These are phyloP conservation scores for Ambrosia artemisiifolia DNA, from an alignment of 129 eudicot genomes.

Conservation along the genomic window DNA sequence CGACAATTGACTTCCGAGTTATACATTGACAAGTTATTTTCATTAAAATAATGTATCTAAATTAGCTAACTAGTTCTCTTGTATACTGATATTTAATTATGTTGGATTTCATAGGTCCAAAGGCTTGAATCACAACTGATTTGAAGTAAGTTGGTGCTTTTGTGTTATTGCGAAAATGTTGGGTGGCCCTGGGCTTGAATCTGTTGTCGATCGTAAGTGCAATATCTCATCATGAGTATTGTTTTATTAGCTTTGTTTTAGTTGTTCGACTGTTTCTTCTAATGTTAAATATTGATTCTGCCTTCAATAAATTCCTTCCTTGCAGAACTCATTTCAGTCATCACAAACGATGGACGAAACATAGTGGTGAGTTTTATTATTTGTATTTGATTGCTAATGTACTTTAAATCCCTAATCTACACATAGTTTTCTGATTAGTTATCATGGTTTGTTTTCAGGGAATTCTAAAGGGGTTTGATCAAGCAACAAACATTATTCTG, in stretches of 20 bases:
- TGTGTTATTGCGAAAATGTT: conserved; percentile 30
- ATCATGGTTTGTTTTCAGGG: conserved; percentile 42
- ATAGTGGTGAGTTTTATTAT: conserved; percentile 56
- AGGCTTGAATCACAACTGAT: background rate
- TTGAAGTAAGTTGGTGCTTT: conserved; percentile 12
- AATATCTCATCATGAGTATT: background rate
- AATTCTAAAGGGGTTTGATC: conserved; percentile 76
- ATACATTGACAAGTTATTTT: background rate
- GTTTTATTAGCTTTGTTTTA: background rate
- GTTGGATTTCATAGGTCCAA: background rate
- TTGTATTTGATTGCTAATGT: background rate
- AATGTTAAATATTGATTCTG: background rate
- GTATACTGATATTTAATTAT: background rate
- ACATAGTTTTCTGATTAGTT: background rate
- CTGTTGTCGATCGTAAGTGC: conserved; percentile 54
- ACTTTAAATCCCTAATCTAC: background rate
- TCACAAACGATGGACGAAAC: conserved; percentile 86
- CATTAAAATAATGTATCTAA: background rate
- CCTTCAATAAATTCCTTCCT: background rate
- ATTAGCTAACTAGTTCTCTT: background rate
- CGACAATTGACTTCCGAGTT: background rate
- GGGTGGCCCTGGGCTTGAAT: conserved; percentile 49
- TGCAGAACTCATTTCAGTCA: conserved; percentile 54
- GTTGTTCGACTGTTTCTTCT: background rate
- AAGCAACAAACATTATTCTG: conserved; percentile 84